Conservation (phyloP, 1,284 basidiomycete genomes). For the Boletus sp. region DNA sequence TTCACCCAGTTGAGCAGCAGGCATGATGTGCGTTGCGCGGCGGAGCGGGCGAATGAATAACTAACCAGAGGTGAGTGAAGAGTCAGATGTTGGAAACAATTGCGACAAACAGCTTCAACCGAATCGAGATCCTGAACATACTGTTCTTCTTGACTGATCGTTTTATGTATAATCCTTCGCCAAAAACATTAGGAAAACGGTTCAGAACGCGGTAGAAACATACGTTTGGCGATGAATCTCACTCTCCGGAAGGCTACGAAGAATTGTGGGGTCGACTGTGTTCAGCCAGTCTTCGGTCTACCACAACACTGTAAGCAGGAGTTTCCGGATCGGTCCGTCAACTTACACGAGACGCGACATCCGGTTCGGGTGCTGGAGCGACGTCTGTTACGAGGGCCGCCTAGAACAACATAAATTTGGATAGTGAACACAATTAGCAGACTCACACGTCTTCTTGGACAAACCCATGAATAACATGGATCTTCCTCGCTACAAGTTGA, state of each 20-base stretch:
- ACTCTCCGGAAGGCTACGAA: constrained; percentile 66
- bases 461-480: constrained; percentile 71
- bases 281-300: constrained; percentile 70
- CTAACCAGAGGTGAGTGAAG: constrained; percentile 32
- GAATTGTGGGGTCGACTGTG: constrained; percentile 66
- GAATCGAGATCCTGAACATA: constrained; percentile 88
- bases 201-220: constrained; percentile 18
- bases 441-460: constrained; percentile 61
- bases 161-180: constrained; percentile 83
- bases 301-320: constrained; percentile 19
- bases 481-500: constrained; percentile 73
- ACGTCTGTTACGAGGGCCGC: constrained; percentile 23
- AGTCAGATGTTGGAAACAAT: not conserved
- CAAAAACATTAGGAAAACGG: constrained; percentile 1
- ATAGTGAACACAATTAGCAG: not conserved
- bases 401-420: constrained; percentile 22
- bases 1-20: constrained; percentile 61
- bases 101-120: constrained; percentile 63
- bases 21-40: constrained; percentile 70
- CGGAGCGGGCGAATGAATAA: constrained; percentile 80
- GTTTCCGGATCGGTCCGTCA: constrained; percentile 2
- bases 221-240: constrained; percentile 86
- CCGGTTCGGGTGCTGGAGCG: constrained; percentile 24
- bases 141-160: constrained; percentile 87
- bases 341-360: constrained; percentile 28